A percentile compares a stretch with the other conserved stretches of the same genome.
phyloP scores from a whole-genome alignment of 805 yeast genomes.

The Kodamaea leandrae region DNA sequence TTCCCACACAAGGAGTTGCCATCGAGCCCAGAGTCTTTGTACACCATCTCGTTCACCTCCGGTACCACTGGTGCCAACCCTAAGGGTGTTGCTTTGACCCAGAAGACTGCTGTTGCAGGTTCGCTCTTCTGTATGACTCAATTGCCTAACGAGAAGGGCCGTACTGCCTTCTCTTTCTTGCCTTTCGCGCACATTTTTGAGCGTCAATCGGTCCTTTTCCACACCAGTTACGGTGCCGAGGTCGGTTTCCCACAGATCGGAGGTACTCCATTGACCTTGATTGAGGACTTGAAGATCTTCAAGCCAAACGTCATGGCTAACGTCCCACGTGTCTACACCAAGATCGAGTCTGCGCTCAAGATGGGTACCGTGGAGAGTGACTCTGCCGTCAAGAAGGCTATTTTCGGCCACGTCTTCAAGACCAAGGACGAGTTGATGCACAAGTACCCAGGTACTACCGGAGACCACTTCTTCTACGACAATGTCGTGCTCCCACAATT shows the following conservation, averaged over 20 bases:
- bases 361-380: conserved; percentile 22
- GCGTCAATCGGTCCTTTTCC: conserved; percentile 24
- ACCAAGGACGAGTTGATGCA: conserved; percentile 18
- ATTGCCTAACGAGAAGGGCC: conserved; percentile 2
- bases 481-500: conserved; percentile 29
- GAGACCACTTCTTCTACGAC: conserved; percentile 18
- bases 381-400: conserved; percentile 16
- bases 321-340: conserved; percentile 27
- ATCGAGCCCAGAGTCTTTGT: conserved; percentile 17
- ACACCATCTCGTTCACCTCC: conserved; percentile 27
- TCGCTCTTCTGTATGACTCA: conserved; percentile 15
- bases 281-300: conserved; percentile 24
- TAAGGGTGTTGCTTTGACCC: conserved; percentile 25
- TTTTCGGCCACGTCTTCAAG: conserved; percentile 18
- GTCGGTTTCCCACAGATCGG: conserved; percentile 23
- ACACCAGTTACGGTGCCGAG: conserved; percentile 24
- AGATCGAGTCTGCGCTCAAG: conserved; percentile 25
- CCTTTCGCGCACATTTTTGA: conserved; percentile 41
- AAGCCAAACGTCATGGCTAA: conserved; percentile 25
- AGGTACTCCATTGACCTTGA: conserved; percentile 23
- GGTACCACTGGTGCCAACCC: conserved; percentile 29
- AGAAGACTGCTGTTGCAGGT: conserved; percentile 20
- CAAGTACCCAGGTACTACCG: conserved; percentile 16
- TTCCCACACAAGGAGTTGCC: conserved; percentile 19
- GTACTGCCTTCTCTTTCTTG: conserved; percentile 23